These are phyloP conservation scores for Pholiota conissans DNA, from an alignment of 768 basidiomycete species.

Conservation along the genomic window DNA sequence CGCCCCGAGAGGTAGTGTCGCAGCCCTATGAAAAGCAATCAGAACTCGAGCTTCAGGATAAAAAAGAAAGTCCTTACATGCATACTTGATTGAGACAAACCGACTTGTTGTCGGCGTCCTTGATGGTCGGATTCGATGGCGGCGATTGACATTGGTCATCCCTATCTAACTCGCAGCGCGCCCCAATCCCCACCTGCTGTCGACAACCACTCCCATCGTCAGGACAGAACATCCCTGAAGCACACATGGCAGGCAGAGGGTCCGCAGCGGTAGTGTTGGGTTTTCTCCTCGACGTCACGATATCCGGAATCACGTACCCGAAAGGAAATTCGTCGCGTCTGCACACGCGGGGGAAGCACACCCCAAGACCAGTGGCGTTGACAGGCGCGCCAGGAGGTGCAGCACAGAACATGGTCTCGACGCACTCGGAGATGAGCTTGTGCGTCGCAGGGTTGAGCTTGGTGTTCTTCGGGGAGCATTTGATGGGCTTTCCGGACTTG, in stretches of 20 bases:
- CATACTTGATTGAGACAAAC: conserved; percentile 60
- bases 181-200: conserved; percentile 39
- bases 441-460: conserved; percentile 54
- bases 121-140: conserved; percentile 34
- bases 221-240: conserved; percentile 57
- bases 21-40: conserved; percentile 47
- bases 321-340: conserved; percentile 63
- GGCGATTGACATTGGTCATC: conserved; percentile 56
- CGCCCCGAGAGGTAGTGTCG: conserved; percentile 52
- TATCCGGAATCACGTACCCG: conserved; percentile 36
- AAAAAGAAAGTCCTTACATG: no score
- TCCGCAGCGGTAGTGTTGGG: conserved; percentile 20
- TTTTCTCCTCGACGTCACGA: conserved; percentile 13
- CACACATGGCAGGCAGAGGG: conserved; percentile 53
- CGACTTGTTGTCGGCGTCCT: conserved; percentile 51
- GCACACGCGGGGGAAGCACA: conserved; percentile 56
- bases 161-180: conserved; percentile 57
- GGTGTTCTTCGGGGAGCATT: conserved; percentile 46
- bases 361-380: conserved; percentile 31
- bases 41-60: no score
- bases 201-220: conserved; percentile 65
- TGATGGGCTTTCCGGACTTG: conserved; percentile 24
- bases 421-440: conserved; percentile 63
- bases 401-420: conserved; percentile 57
- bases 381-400: conserved; percentile 21